Percentiles rank a stretch among this genome's conserved stretches.
phyloP scores from a whole-genome alignment of 2,329 filamentous ascomycete genomes.

The Acrocalymma vagum region DNA sequence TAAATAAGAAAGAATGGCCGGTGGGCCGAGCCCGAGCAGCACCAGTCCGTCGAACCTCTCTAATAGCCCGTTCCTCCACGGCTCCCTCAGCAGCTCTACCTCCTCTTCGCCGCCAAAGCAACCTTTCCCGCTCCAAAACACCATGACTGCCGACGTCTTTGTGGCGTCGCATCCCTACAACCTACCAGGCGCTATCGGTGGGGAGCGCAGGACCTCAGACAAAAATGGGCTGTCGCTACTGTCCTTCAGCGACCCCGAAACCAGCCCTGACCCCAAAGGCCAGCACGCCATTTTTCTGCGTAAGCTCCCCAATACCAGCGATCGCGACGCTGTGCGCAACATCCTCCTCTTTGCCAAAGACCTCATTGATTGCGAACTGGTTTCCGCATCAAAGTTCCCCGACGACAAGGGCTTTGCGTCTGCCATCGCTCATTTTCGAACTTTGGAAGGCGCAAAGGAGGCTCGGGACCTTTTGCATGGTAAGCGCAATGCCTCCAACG shows the following conservation, averaged over 20 bases:
- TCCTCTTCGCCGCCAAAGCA: slow-evolving; percentile 50
- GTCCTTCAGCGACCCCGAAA: slow-evolving; percentile 45
- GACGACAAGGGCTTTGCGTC: slow-evolving; percentile 66
- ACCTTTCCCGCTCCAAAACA: slow-evolving; percentile 42
- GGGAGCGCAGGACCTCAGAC: slow-evolving; percentile 50
- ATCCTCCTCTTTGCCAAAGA: slow-evolving; percentile 73
- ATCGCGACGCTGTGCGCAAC: slow-evolving; percentile 65
- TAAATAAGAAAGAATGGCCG: slow-evolving; percentile 50
- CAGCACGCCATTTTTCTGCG: slow-evolving; percentile 62
- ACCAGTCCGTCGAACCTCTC: slow-evolving; percentile 51
- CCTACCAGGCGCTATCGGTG: slow-evolving; percentile 49
- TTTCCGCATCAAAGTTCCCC: slow-evolving; percentile 58
- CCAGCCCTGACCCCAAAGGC: slow-evolving; percentile 29
- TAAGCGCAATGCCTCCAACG: slow-evolving; percentile 68
- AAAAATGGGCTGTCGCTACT: slow-evolving; percentile 45
- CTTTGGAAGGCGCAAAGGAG: slow-evolving; percentile 65
- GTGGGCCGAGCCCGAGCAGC: slow-evolving; percentile 52
- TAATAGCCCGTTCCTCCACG: slow-evolving; percentile 49
- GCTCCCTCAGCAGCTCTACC: slow-evolving; percentile 49
- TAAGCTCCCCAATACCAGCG: slow-evolving; percentile 67
- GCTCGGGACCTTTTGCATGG: slow-evolving; percentile 67
- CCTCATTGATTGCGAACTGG: slow-evolving; percentile 66
- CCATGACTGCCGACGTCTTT: slow-evolving; percentile 53
- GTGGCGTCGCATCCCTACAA: slow-evolving; percentile 48
- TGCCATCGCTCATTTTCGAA: slow-evolving; percentile 67